Percentiles rank a stretch among this genome's conserved stretches.
Evolutionary conservation across 2,329 filamentous ascomycete species (phyloP).

Genomic region (Aureobasidium musti): DNA sequence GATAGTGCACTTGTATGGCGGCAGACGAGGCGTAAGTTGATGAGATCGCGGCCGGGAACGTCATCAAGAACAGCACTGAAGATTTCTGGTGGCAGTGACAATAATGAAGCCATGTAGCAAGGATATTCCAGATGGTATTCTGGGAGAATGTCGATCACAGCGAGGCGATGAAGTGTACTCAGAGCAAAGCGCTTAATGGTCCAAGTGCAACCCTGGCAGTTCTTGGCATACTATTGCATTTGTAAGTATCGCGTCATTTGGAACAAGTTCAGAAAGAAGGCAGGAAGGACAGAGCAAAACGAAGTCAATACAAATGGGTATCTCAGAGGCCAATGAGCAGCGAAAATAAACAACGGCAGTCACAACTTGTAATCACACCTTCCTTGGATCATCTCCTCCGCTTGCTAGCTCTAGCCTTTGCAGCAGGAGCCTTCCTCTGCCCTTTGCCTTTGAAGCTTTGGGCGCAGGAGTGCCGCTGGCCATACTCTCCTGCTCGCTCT

Average conservation of each 20-base stretch:
- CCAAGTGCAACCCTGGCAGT: not conserved
- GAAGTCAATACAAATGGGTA: conserved; percentile 13
- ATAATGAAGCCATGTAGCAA: not conserved
- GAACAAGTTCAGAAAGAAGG: not conserved
- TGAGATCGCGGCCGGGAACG: not conserved
- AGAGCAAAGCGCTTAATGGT: not conserved
- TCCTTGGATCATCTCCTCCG: not conserved
- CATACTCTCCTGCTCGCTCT: conserved; percentile 23
- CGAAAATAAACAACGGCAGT: not conserved
- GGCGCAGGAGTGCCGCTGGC: conserved; percentile 27
- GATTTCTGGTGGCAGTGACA: not conserved
- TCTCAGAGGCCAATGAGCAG: not conserved
- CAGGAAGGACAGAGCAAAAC: not conserved
- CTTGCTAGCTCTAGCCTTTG: conserved; percentile 21
- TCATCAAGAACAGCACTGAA: not conserved
- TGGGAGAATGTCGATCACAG: no score
- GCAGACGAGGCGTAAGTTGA: not conserved
- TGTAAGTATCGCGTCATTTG: not conserved
- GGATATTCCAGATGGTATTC: not conserved
- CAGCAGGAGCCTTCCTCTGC: conserved; percentile 7
- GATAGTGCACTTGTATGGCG: not conserved
- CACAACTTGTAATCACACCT: not conserved
- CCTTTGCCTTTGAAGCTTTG: conserved; percentile 15
- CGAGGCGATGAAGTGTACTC: not conserved
- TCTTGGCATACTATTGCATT: conserved; percentile 2